A percentile compares a stretch with the other conserved stretches of the same genome.
phyloP scores from a whole-genome alignment of 805 yeast species.

The Komagataella mondaviorum region DNA sequence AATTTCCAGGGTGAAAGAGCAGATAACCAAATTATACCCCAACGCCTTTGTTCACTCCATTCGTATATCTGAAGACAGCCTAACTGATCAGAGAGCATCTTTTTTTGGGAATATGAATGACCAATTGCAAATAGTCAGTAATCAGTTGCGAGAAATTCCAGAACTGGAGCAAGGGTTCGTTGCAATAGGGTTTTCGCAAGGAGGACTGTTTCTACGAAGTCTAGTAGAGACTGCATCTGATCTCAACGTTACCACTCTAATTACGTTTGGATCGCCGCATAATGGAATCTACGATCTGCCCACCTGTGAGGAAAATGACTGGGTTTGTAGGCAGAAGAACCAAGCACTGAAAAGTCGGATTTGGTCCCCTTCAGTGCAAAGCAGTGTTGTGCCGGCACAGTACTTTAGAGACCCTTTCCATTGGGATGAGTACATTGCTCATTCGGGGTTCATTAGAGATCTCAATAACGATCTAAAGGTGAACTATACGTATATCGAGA shows the following conservation, averaged over 20 bases:
- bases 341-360: constrained; percentile 41
- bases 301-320: constrained; percentile 35
- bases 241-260: constrained; percentile 30
- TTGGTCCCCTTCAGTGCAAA: constrained; percentile 45
- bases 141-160: constrained; percentile 29
- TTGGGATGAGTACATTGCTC: constrained; percentile 37
- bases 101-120: constrained; percentile 45
- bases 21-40: constrained; percentile 33
- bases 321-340: constrained; percentile 48
- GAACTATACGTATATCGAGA: constrained; percentile 26
- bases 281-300: constrained; percentile 64
- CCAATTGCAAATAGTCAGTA: constrained; percentile 43
- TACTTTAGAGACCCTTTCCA: constrained; percentile 53
- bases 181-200: constrained; percentile 73
- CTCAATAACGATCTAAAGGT: constrained; percentile 44
- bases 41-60: constrained; percentile 40
- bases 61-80: constrained; percentile 31
- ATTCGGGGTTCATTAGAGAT: constrained; percentile 48
- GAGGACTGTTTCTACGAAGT: constrained; percentile 68
- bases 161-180: constrained; percentile 46
- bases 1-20: constrained; percentile 29
- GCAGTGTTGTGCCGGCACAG: constrained; percentile 54
- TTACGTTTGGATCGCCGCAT: constrained; percentile 78
- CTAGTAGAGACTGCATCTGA: constrained; percentile 44
- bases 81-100: constrained; percentile 39